Base-by-base conservation (phyloP, 2,329 filamentous ascomycete genomes). In the Trichoderma lentiforme region DNA sequence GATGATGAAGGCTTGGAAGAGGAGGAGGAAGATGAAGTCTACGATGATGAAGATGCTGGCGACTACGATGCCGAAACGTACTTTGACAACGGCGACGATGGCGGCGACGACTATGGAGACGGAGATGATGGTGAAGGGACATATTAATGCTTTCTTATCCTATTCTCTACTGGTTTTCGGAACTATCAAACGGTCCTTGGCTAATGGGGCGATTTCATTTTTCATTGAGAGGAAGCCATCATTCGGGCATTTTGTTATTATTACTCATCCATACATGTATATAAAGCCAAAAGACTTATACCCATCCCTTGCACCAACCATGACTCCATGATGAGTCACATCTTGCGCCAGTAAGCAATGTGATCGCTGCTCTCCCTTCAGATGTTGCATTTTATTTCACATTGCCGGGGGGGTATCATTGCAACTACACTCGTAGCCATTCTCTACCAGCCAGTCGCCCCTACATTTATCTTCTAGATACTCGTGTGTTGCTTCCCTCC, bases 51-150 rank as follows among this genome's bases (percentile, higher is more conserved):
- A 72, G 86, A 88, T 63, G 88, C 86, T 1, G 88, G 88, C 8
- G 88, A 90, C 73, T 90, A 90, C 76, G 86, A 90, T 58, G 88
- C 88, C 3, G 88, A 90, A 76, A 83, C 84, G 11, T 89, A 89
- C 80, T 90, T 90, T 77, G 88, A 89, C 73, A 86, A 84, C 28
- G 87, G 86, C 14, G 86, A 87, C 73, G 86, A 88, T 28, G 84
- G 87, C 67, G 84, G 85, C 43, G 84, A 86, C 26, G 86, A 87
- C 61, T 84, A 84, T 62, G 86, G 83, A 4, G 85, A 85, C 11
- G 85, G 84, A 8, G 87, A 87, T 28, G 88, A 87, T 39, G 86
- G 82, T 53, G 83, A 84, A 74, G 81, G 80, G 8, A 83, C 82
- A 4, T 83, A 81, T 61, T 83, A 79, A 75, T 43, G 30, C 60